These are phyloP conservation scores for Acanthamoeba sp. DNA, from an alignment of 208 protist species.

Conservation along the genomic window DNA sequence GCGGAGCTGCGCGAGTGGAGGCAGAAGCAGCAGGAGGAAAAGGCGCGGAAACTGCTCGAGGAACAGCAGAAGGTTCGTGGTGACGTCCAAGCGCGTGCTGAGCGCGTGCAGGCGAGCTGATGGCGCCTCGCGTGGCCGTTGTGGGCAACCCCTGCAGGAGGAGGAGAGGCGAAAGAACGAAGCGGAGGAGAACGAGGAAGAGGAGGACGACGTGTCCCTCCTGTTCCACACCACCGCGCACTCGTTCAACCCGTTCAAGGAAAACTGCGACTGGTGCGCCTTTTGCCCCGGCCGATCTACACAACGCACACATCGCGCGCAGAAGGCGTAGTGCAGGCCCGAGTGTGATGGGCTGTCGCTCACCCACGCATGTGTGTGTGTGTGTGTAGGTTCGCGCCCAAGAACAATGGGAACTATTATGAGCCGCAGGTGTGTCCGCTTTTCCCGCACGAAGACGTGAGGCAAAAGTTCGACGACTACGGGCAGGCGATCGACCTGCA, in stretches of 20 bases:
- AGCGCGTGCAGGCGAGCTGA: not conserved
- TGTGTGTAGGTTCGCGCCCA: conserved; percentile 5
- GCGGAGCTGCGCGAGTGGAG: conserved; percentile 29
- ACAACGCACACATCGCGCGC: too few relatives aligned
- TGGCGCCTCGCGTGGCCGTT: not conserved
- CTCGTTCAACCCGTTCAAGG: conserved; percentile 47
- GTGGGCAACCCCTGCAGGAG: not conserved
- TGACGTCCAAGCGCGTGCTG: not conserved
- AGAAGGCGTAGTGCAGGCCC: too few relatives aligned
- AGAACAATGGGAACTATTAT: conserved; percentile 5
- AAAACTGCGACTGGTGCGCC: conserved; percentile 30
- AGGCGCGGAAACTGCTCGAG: conserved; percentile 30
- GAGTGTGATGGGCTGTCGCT: too few relatives aligned
- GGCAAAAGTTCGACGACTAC: conserved; percentile 69
- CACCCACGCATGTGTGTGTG: too few relatives aligned
- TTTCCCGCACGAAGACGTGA: conserved; percentile 51
- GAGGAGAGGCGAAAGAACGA: conserved; percentile 15
- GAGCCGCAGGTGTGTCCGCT: conserved; percentile 34
- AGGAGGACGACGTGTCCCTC: conserved; percentile 52
- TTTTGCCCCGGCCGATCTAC: not conserved
- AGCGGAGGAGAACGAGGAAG: conserved; percentile 25
- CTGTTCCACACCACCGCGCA: conserved; percentile 66
- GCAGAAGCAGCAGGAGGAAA: conserved; percentile 70
- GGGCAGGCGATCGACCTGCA: conserved; percentile 57
- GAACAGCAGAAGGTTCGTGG: conserved; percentile 44